Base-by-base conservation (phyloP, 2,329 filamentous ascomycete genomes). In the Penicillium corylophilum region DNA sequence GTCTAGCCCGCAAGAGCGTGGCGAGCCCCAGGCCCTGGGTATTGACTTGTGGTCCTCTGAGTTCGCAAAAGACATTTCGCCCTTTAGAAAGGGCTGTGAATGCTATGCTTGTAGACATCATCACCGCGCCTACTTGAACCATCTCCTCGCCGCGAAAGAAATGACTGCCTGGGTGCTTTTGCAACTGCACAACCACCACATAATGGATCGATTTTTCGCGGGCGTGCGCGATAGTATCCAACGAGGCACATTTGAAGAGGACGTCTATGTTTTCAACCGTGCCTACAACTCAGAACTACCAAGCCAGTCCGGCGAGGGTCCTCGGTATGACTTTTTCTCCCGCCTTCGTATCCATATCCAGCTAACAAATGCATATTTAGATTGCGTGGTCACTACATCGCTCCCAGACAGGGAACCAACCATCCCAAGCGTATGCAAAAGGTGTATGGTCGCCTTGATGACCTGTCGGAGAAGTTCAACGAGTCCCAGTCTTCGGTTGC, bases 111-210 rank as follows among this genome's bases (percentile, higher is more conserved):
- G 94, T 77, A 83, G 78, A 2, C 82, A 82, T 16, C 93, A 97
- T 70, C 90, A 96, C 71, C 79, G 87, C 44, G 93, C 94, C 0
- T 99, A 89, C 71, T 67, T 99, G 31, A 87, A 91, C 59, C 94
- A 99, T 70, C 80, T 97, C 1, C 82, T 99, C 5, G 80, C 84
- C 42, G 91, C 94, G 0, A 95, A 92, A 66, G 94, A 99, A 72
- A 97, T 99, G 94, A 83, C 96, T 4, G 93, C 88, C 22, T 99
- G 94, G 94, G 89, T 87, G 0, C 79, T 99, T 7, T 79, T 99
- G 7, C 93, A 97, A 70, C 81, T 96, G 3, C 94, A 99, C 74
- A 99, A 99, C 69, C 86, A 95, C 68, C 80, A 85, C 54, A 74
- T 88, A 7, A 72, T 95, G 47, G 80, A 82, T 41, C 64, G 74